Evolutionary conservation across 371 early-diverging fungal genomes (phyloP).

Genomic region (Mortierella sp.): DNA sequence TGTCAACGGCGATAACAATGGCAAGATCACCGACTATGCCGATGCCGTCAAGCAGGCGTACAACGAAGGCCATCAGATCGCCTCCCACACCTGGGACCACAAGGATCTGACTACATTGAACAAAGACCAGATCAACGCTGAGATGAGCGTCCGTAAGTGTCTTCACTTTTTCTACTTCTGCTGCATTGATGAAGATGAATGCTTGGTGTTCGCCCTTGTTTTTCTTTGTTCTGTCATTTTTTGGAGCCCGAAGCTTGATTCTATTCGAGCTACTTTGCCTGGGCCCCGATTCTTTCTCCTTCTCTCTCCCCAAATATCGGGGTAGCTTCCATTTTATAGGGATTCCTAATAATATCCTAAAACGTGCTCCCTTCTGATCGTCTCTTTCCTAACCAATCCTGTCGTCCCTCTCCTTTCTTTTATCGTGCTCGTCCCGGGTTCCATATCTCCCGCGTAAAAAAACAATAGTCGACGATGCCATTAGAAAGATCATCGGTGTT

Average conservation of each 20-base stretch:
- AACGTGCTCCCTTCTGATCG: neutral
- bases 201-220: neutral
- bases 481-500: slow-evolving; percentile 30
- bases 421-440: neutral
- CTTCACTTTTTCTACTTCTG: neutral
- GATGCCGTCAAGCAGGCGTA: slow-evolving; percentile 58
- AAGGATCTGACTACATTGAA: slow-evolving; percentile 30
- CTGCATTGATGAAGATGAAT: neutral
- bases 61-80: slow-evolving; percentile 66
- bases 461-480: slow-evolving; percentile 34
- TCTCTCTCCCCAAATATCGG: neutral
- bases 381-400: neutral
- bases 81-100: slow-evolving; percentile 72
- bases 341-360: neutral
- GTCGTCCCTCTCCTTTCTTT: neutral
- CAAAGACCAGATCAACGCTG: neutral
- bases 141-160: slow-evolving; percentile 47
- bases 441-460: neutral
- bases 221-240: neutral
- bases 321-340: neutral
- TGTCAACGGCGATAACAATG: slow-evolving; percentile 69
- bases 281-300: neutral
- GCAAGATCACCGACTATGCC: slow-evolving; percentile 36
- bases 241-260: neutral
- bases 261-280: neutral